phyloP scores from a whole-genome alignment of 1,284 basidiomycete genomes.

The Irpex sp. region DNA sequence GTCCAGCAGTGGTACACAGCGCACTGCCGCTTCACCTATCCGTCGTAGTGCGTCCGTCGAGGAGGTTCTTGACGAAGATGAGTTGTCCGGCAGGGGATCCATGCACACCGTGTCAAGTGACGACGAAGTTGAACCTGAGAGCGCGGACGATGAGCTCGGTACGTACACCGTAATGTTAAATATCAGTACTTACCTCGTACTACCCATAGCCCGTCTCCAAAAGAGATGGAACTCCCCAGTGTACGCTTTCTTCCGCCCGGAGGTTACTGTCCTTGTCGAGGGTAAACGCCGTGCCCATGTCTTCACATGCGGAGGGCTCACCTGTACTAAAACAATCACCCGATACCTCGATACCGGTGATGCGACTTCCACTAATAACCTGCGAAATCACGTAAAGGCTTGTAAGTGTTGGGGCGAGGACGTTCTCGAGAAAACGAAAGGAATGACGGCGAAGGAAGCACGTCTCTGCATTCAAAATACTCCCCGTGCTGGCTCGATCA shows the following conservation, averaged over 20 bases:
- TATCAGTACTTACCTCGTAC: not conserved
- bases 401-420: slow-evolving; percentile 30
- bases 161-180: not conserved
- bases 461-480: slow-evolving; percentile 11
- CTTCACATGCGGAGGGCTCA: slow-evolving; percentile 26
- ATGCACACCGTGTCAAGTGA: too few relatives aligned
- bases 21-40: too few relatives aligned
- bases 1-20: too few relatives aligned
- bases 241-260: slow-evolving; percentile 28
- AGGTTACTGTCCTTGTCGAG: slow-evolving; percentile 17
- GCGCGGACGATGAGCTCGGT: not conserved
- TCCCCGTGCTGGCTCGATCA: slow-evolving; percentile 18
- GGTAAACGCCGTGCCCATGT: slow-evolving; percentile 22
- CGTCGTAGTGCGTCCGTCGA: too few relatives aligned
- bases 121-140: not conserved
- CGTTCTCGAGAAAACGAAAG: slow-evolving; percentile 19
- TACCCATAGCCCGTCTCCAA: slow-evolving; percentile 14
- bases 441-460: slow-evolving; percentile 5
- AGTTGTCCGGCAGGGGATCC: too few relatives aligned
- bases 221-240: slow-evolving; percentile 21
- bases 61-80: too few relatives aligned
- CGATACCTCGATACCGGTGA: slow-evolving; percentile 26
- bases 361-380: slow-evolving; percentile 27
- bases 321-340: slow-evolving; percentile 20
- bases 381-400: slow-evolving; percentile 25